Evolutionary conservation across 768 basidiomycete genomes (phyloP).

Genomic region (Rhodotorula babjevae): DNA sequence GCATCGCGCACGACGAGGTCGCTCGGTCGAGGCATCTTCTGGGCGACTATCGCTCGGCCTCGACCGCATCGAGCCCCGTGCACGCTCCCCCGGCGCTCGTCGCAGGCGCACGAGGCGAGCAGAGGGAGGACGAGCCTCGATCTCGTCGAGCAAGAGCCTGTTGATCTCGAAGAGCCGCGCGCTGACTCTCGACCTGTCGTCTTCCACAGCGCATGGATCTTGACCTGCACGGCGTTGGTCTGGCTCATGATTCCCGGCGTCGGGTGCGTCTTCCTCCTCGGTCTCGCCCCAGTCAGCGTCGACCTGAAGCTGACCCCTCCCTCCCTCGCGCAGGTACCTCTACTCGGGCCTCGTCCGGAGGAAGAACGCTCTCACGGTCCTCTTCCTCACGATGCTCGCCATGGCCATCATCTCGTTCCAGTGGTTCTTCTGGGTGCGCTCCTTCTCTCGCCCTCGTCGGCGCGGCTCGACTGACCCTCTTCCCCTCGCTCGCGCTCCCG

Average conservation of each 20-base stretch:
- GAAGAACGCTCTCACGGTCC: conserved; percentile 78
- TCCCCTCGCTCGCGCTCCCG: neutral
- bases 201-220: conserved; percentile 54
- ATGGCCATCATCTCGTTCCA: conserved; percentile 44
- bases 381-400: conserved; percentile 52
- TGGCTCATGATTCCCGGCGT: conserved; percentile 76
- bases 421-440: conserved; percentile 76
- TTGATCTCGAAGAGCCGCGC: too few relatives aligned
- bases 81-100: too few relatives aligned
- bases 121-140: too few relatives aligned
- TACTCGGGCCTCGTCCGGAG: conserved; percentile 61
- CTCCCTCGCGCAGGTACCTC: conserved; percentile 52
- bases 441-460: neutral
- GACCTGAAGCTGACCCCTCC: too few relatives aligned
- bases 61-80: too few relatives aligned
- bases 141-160: neutral
- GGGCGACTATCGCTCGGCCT: too few relatives aligned
- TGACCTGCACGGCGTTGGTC: conserved; percentile 61
- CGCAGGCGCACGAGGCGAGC: too few relatives aligned
- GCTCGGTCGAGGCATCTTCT: too few relatives aligned
- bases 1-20: too few relatives aligned
- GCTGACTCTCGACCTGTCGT: neutral
- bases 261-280: conserved; percentile 58
- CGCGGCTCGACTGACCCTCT: neutral
- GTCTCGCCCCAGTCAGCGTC: too few relatives aligned